Base-by-base conservation (phyloP, 2,329 filamentous ascomycete species). In the Talaromyces sp. region DNA sequence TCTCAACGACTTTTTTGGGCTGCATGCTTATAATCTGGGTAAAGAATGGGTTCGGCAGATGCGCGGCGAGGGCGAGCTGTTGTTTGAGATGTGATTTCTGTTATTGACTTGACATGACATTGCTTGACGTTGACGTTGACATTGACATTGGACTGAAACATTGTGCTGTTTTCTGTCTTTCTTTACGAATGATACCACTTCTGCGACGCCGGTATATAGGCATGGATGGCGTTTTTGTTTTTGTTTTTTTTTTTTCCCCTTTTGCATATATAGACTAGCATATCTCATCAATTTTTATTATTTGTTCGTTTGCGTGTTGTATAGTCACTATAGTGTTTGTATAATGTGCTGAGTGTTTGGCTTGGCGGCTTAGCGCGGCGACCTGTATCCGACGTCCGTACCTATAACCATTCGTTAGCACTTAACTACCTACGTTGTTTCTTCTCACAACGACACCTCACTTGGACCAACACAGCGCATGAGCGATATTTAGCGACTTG, bases 31-130 rank as follows among this genome's bases (percentile, higher is more conserved):
- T 42, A 66, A 66, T 30, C 64, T 64, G n/a, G 70, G 69, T 14
- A 66, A 70, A 58, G 62, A 65, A 31, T 72, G 70, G 64, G 63
- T 72, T 30, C 68, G 65, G 36, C 68, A 72, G 59, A 71, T 69
- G 67, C 71, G 70, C 64, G 67, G 65, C 53, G 65, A 72, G 47
- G 63, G 59, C 61, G 70, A 61, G 61, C 66, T 68, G 61, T 65
- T 54, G 64, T 58, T 64, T 47, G 59, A 61, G 16, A 57, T 53
- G 36, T 62, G 53, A 59, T 23, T 5, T 5, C 51, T 40, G 16
- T 1, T 2, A n/a, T 8, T 44, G 4, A n/a, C 5, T 5, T 47
- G 10, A 23, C n/a, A n/a, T 44, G 40, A 23, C 23, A 23, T 23
- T 23, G 23, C 23, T 23, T 23, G 16, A 16, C 54, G 12, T 36